These are phyloP conservation scores for Tubosaeta brunneosetosa DNA, from an alignment of 768 basidiomycete species.

Conservation along the genomic window DNA sequence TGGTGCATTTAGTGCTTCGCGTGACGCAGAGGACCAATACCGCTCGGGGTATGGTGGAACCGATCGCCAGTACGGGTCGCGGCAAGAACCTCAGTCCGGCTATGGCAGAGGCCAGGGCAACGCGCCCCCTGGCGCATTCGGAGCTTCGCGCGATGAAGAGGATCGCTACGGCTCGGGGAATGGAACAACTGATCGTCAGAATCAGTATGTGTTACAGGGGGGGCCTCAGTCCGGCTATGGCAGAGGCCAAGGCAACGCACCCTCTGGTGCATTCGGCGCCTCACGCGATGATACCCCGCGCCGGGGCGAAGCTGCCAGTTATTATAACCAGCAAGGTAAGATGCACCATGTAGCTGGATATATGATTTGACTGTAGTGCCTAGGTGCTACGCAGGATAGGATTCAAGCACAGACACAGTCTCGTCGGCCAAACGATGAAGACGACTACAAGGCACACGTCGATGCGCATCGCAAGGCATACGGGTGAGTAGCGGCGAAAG, in stretches of 20 bases:
- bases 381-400: constrained; percentile 21
- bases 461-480: constrained; percentile 31
- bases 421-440: constrained; percentile 1
- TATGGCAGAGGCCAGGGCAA: constrained; percentile 4
- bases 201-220: constrained; percentile 9
- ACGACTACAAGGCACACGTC: constrained; percentile 15
- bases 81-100: constrained; percentile 1
- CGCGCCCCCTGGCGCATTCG: constrained; percentile 18
- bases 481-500: constrained; percentile 17
- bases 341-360: background rate
- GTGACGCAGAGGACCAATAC: constrained; percentile 6
- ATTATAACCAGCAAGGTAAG: constrained; percentile 17
- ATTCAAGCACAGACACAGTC: constrained; percentile 16
- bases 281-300: constrained; percentile 9
- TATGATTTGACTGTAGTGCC: constrained; percentile 1
- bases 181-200: constrained; percentile 5
- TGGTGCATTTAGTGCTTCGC: constrained; percentile 15
- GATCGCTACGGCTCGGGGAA: constrained; percentile 6
- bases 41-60: constrained; percentile 6
- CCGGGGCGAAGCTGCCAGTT: constrained; percentile 16
- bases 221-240: constrained; percentile 2
- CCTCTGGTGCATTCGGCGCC: constrained; percentile 14
- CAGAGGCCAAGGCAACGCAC: constrained; percentile 5
- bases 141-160: constrained; percentile 8
- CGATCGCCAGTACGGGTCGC: constrained; percentile 8